Evolutionary conservation across 768 basidiomycete species (phyloP).

Genomic region (Leucosporidium creatinivorum): DNA sequence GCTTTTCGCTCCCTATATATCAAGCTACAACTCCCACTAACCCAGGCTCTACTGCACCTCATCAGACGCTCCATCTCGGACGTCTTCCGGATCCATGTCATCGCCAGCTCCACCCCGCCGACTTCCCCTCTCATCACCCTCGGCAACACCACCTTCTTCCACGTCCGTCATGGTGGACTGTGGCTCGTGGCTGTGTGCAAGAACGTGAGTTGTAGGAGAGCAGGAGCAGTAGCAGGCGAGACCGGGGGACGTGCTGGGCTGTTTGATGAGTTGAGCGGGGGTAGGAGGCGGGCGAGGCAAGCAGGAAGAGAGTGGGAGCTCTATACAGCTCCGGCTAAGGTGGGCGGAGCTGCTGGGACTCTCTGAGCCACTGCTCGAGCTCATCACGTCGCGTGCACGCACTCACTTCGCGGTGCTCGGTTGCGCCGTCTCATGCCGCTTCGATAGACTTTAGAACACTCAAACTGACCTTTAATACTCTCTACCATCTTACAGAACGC

Average conservation of each 20-base stretch:
- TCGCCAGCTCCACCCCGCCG: constrained; percentile 64
- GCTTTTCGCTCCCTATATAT: constrained; percentile 33
- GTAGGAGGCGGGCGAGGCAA: neutral
- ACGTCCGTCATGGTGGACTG: constrained; percentile 88
- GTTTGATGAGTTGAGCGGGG: neutral
- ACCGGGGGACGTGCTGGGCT: neutral
- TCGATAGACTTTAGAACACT: too few species aligned
- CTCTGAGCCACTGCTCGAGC: neutral
- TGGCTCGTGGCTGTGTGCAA: constrained; percentile 55
- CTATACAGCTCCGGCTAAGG: too few species aligned
- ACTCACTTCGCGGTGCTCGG: too few species aligned
- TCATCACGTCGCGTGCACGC: neutral
- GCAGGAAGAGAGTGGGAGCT: too few species aligned
- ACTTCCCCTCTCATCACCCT: constrained; percentile 97
- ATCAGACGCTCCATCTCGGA: constrained; percentile 37
- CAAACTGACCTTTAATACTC: neutral
- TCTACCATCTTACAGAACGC: constrained; percentile 53
- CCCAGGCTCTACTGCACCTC: neutral
- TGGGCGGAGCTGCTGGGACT: neutral
- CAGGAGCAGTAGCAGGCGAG: too few species aligned
- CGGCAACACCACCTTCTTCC: constrained; percentile 97
- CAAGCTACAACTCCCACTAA: neutral
- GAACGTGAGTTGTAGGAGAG: constrained; percentile 13
- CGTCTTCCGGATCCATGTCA: constrained; percentile 94
- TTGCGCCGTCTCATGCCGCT: too few species aligned